A percentile compares a stretch with the other conserved stretches of the same genome.
phyloP scores from a whole-genome alignment of 257 asterid species.

The Solanum medicagineum region DNA sequence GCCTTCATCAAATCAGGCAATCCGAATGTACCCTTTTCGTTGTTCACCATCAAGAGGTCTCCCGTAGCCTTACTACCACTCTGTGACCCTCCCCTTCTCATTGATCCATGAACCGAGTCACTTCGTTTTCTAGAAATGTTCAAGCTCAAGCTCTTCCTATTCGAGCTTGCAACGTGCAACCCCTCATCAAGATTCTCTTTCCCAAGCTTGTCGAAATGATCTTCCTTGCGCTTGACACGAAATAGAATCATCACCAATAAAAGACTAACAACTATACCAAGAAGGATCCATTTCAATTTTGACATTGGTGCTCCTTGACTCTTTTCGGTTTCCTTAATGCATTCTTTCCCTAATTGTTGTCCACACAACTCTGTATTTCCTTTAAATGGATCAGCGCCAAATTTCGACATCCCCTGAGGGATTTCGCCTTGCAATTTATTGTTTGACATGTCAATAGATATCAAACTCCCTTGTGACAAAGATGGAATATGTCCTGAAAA shows the following conservation, averaged over 20 bases:
- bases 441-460: slow-evolving; percentile 19
- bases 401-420: slow-evolving; percentile 42
- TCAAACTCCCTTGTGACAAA: slow-evolving; percentile 25
- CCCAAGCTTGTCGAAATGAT: slow-evolving; percentile 20
- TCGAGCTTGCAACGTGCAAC: slow-evolving; percentile 24
- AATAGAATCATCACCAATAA: slow-evolving; percentile 37
- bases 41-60: slow-evolving; percentile 61
- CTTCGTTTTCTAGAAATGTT: slow-evolving; percentile 13
- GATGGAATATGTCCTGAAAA: slow-evolving; percentile 54
- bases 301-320: slow-evolving; percentile 5
- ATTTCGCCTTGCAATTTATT: slow-evolving; percentile 67
- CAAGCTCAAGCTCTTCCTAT: slow-evolving; percentile 11
- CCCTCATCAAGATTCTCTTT: slow-evolving; percentile 43
- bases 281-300: slow-evolving; percentile 41
- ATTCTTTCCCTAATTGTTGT: slow-evolving; percentile 19
- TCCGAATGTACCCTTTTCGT: slow-evolving; percentile 60
- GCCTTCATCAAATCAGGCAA: slow-evolving; percentile 93
- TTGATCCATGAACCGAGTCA: slow-evolving; percentile 10
- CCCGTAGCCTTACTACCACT: slow-evolving; percentile 7
- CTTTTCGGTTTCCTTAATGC: slow-evolving; percentile 1
- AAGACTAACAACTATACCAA: slow-evolving; percentile 39
- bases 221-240: slow-evolving; percentile 33
- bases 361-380: slow-evolving; percentile 68
- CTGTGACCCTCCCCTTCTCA: slow-evolving; percentile 15
- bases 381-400: slow-evolving; percentile 26